phyloP scores from a whole-genome alignment of 106 monocot species.

The Hemerocallis citrina region DNA sequence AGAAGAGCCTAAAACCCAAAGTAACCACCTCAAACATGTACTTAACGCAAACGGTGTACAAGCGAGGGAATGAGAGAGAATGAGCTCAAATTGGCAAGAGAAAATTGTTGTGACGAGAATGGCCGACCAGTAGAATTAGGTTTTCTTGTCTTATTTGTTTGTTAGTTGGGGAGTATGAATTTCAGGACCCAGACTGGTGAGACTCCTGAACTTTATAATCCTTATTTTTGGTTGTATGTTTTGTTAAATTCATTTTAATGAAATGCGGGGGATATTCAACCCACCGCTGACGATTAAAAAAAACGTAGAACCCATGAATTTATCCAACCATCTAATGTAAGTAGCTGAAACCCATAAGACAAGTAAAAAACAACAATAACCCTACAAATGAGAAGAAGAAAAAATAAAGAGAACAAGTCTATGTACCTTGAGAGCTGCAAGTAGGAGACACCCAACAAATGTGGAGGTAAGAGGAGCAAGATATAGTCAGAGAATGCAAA shows the following conservation, averaged over 20 bases:
- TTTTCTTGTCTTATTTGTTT: too few relatives aligned
- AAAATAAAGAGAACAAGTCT: neutral
- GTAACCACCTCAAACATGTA: too few relatives aligned
- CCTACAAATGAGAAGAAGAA: constrained; percentile 1
- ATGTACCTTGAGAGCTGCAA: neutral
- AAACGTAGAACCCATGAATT: neutral
- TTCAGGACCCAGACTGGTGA: too few relatives aligned
- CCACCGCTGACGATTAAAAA: neutral
- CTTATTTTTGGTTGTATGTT: too few relatives aligned
- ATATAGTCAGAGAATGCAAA: neutral
- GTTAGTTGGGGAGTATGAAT: too few relatives aligned
- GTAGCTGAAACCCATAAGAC: neutral
- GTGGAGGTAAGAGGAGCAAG: neutral
- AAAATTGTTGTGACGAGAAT: too few relatives aligned
- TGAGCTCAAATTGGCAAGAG: too few relatives aligned
- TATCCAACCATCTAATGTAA: neutral
- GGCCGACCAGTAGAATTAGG: too few relatives aligned
- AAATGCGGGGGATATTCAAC: neutral
- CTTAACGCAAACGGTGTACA: too few relatives aligned
- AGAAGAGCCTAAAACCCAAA: neutral
- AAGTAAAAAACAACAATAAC: neutral
- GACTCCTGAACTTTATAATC: too few relatives aligned
- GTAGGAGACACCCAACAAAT: neutral
- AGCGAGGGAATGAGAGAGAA: too few relatives aligned
- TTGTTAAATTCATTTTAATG: too few relatives aligned